These are phyloP conservation scores for Tulasnella sp. DNA, from an alignment of 768 basidiomycete genomes.

Conservation along the genomic window DNA sequence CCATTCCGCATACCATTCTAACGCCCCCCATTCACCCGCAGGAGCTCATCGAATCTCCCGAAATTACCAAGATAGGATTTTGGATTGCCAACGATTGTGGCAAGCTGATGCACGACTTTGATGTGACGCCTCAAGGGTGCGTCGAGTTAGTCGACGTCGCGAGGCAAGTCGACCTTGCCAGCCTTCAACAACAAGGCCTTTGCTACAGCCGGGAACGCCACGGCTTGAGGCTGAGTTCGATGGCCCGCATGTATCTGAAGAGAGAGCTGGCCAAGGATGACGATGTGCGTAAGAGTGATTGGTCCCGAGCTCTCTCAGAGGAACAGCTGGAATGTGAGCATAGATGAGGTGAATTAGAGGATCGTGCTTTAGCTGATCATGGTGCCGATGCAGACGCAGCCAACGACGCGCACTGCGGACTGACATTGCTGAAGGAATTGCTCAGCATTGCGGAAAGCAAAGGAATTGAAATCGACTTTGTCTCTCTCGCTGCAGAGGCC, in stretches of 20 bases:
- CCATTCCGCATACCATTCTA: not conserved
- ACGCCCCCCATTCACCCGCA: slow-evolving; percentile 23
- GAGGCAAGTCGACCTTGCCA: slow-evolving; percentile 31
- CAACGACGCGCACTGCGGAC: slow-evolving; percentile 43
- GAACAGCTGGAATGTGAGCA: not conserved
- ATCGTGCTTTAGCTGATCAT: not conserved
- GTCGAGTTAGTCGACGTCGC: slow-evolving; percentile 44
- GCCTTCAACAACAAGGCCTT: not conserved
- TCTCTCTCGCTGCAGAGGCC: not conserved
- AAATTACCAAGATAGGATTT: slow-evolving; percentile 40
- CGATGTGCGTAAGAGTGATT: slow-evolving; percentile 39
- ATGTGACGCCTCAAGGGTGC: slow-evolving; percentile 36
- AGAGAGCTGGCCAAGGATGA: slow-evolving; percentile 38
- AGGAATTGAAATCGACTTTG: not conserved
- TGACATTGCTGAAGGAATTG: slow-evolving; percentile 39
- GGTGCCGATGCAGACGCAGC: slow-evolving; percentile 39
- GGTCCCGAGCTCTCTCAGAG: slow-evolving; percentile 29
- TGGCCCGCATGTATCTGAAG: slow-evolving; percentile 38
- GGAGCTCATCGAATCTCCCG: slow-evolving; percentile 40
- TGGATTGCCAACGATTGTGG: slow-evolving; percentile 44
- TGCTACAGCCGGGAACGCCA: slow-evolving; percentile 25
- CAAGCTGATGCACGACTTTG: slow-evolving; percentile 43
- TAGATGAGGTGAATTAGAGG: no score
- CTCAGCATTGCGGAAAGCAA: slow-evolving; percentile 30
- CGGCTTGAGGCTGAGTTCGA: slow-evolving; percentile 39